Conservation (phyloP, 495 filamentous ascomycete genomes). For the Apiosordaria backusii region DNA sequence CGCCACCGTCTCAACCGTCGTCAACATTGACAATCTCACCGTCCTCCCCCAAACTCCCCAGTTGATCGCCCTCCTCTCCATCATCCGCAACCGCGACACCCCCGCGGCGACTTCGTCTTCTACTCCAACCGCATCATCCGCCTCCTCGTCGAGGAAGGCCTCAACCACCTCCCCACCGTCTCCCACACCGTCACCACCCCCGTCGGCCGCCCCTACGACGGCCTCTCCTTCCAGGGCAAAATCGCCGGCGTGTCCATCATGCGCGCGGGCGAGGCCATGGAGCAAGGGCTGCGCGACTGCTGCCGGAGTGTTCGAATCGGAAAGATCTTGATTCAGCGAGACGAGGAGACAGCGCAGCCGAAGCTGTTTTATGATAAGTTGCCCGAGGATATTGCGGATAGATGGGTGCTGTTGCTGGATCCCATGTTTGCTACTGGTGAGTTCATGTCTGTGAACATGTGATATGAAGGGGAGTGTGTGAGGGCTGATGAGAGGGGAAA, state of each 20-base stretch:
- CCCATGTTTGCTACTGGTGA: constrained; percentile 98
- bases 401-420: constrained; percentile 94
- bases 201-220: constrained; percentile 81
- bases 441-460: constrained; percentile 17
- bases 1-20: constrained; percentile 81
- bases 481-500: constrained; percentile 17
- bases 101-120: constrained; percentile 95
- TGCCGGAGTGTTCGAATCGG: constrained; percentile 95
- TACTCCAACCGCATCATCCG: constrained; percentile 98
- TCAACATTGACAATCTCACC: constrained; percentile 83
- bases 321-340: constrained; percentile 95
- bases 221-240: constrained; percentile 93
- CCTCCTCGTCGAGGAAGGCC: constrained; percentile 92
- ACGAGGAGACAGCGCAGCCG: constrained; percentile 90
- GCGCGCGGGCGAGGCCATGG: constrained; percentile 97
- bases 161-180: constrained; percentile 92
- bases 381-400: constrained; percentile 82
- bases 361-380: constrained; percentile 97
- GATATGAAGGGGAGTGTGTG: not conserved
- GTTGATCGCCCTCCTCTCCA: constrained; percentile 92
- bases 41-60: constrained; percentile 91
- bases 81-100: constrained; percentile 90
- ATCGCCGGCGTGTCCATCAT: constrained; percentile 99
- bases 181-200: constrained; percentile 86
- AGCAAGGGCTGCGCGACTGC: constrained; percentile 93